A percentile compares a stretch with the other conserved stretches of the same genome.
Conservation (phyloP, 768 basidiomycete species). For the Bullera alba region DNA sequence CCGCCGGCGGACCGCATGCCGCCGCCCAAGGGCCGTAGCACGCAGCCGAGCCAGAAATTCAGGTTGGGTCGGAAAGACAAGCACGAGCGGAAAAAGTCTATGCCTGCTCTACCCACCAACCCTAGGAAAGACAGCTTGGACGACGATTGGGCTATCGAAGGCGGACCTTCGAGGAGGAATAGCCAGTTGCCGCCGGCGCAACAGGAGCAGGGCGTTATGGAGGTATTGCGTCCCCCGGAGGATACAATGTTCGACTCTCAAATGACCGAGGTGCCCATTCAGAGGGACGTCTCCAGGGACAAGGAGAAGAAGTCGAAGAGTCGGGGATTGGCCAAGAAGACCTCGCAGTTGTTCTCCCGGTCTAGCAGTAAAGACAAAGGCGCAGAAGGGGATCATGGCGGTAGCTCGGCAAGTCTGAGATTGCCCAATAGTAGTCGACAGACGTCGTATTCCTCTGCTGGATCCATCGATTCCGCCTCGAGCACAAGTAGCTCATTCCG, state of each 20-base stretch:
- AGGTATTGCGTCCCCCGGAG: background rate
- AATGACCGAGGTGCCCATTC: conserved; percentile 14
- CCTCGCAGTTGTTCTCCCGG: conserved; percentile 29
- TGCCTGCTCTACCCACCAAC: too few relatives aligned
- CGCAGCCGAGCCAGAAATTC: conserved; percentile 12
- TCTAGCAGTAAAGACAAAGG: conserved; percentile 14
- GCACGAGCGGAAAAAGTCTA: background rate
- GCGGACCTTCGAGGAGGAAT: conserved; percentile 1
- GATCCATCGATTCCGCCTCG: conserved; percentile 13
- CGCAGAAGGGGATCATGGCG: conserved; percentile 1
- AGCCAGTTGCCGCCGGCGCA: background rate
- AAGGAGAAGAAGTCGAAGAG: conserved; percentile 30
- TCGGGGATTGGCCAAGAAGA: conserved; percentile 33
- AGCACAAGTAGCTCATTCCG: background rate
- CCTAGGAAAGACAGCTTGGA: conserved; percentile 18
- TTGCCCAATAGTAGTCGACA: conserved; percentile 18
- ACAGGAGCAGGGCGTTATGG: background rate
- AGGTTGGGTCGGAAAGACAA: conserved; percentile 13
- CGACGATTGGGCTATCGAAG: conserved; percentile 34
- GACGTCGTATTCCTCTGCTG: conserved; percentile 29
- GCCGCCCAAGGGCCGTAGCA: conserved; percentile 11
- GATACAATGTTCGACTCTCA: conserved; percentile 15
- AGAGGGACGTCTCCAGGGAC: background rate
- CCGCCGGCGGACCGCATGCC: conserved; percentile 18
- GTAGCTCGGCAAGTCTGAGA: background rate